phyloP scores from a whole-genome alignment of 441 rosid species.

The Eutrema salsugineum region DNA sequence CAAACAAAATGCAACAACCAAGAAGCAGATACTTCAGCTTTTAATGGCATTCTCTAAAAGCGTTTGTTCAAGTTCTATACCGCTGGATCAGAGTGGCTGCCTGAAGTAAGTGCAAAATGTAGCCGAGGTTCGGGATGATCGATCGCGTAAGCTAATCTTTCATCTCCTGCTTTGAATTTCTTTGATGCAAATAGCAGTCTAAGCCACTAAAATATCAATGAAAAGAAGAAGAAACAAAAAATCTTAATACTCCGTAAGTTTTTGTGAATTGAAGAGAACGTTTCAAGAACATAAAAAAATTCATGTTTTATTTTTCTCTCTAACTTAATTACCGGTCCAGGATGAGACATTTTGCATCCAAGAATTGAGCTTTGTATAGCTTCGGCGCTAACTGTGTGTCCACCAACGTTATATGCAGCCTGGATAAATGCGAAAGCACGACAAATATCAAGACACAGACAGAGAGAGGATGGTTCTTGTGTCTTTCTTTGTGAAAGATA shows the following conservation, averaged over 20 bases:
- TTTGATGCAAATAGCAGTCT: slow-evolving; percentile 61
- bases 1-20: background rate
- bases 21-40: background rate
- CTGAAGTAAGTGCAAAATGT: slow-evolving; percentile 81
- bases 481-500: background rate
- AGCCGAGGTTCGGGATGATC: slow-evolving; percentile 69
- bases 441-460: background rate
- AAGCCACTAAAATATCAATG: slow-evolving; percentile 64
- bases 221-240: background rate
- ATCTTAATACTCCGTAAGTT: background rate
- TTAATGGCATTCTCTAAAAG: background rate
- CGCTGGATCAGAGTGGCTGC: slow-evolving; percentile 94
- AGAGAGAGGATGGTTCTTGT: background rate
- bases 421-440: slow-evolving; percentile 16
- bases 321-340: slow-evolving; percentile 77
- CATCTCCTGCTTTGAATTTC: slow-evolving; percentile 77
- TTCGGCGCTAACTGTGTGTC: slow-evolving; percentile 81
- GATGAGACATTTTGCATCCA: slow-evolving; percentile 81
- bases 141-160: slow-evolving; percentile 61
- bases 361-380: slow-evolving; percentile 73
- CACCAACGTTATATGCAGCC: slow-evolving; percentile 96
- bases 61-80: slow-evolving; percentile 36
- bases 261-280: background rate
- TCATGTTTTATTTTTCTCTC: background rate
- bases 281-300: background rate